These are phyloP conservation scores for Aaosphaeria pasadenensis DNA, from an alignment of 2,329 filamentous ascomycete species.

Conservation along the genomic window DNA sequence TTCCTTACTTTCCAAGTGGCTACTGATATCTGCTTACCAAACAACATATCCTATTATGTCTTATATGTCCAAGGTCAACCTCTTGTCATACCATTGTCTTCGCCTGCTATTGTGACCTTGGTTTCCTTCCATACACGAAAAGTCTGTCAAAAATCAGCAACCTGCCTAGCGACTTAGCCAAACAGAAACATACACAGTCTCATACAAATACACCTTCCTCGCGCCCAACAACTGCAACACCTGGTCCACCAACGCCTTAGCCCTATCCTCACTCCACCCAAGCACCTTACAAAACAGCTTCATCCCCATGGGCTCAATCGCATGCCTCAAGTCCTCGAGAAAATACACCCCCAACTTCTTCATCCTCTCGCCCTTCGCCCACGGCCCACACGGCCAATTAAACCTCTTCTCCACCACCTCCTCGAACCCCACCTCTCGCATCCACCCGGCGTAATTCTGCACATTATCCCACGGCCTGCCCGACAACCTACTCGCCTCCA, in stretches of 20 bases:
- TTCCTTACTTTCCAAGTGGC: too few relatives aligned
- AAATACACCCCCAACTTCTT: constrained; percentile 44
- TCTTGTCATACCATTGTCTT: background rate
- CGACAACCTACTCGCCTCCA: constrained; percentile 31
- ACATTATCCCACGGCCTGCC: constrained; percentile 40
- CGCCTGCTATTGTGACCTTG: background rate
- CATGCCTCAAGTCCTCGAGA: constrained; percentile 15
- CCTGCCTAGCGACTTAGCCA: background rate
- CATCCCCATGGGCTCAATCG: constrained; percentile 17
- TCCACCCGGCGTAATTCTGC: constrained; percentile 34
- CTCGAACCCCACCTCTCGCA: constrained; percentile 44
- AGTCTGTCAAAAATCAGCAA: constrained; percentile 6
- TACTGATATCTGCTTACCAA: too few relatives aligned
- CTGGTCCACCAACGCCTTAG: constrained; percentile 7
- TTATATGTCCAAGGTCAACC: too few relatives aligned
- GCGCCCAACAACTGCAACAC: constrained; percentile 8
- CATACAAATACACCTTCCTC: constrained; percentile 13
- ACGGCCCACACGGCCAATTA: constrained; percentile 40
- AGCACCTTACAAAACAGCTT: constrained; percentile 16
- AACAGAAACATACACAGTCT: constrained; percentile 9
- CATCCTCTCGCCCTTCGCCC: constrained; percentile 45
- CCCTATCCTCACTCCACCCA: constrained; percentile 15
- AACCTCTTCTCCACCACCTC: constrained; percentile 37
- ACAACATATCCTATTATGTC: too few relatives aligned
- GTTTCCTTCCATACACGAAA: constrained; percentile 12